Evolutionary conservation across 352 stramenopile genomes (phyloP), one percentile per base, ranked within the genome.

Genomic region (Pythium dissimile): DNA sequence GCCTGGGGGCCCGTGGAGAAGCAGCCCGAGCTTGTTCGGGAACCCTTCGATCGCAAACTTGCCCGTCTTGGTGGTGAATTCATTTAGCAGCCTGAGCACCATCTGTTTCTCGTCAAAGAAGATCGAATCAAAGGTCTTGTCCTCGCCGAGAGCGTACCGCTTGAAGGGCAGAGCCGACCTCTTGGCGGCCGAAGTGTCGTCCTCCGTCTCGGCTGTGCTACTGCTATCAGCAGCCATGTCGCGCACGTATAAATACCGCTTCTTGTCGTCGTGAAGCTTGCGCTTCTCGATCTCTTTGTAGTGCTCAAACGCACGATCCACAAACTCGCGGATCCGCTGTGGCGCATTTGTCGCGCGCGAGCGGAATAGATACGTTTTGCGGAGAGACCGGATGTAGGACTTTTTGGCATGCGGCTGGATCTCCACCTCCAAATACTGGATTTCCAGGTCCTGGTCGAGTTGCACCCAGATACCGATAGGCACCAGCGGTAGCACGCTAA

Each of bases 1-100:
- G 20, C 90, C 89, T 9, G 89, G 90, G 13, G 84, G 84, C 0
- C 89, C 92, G 46, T 97, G 79, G 1, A 98, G 70, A 28, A 98
- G 63, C 5, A 97, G 80, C 0, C 69, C 87, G 27, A 84, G 79
- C 66, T 97, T 97, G 74, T 97, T 86, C 10, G 89, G 91, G 34
- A 94, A 96, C 9, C 88, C 88, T 31, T 73, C 67, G 71, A 97
- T 94, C 6, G 72, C 72, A 54, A 95, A 97, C 67, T 94, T 95
- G 38, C 86, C 88, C 2, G 34, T 71, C 51, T 67, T 78, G 46
- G 53, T 75, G 31, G 65, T 59, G 55, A 96, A 97, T 54, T 92
- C 80, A 52, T 92, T 64, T 1, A 97, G 71, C 3, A 94, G 59
- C 37, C 82, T 54, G 24, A 96, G 27, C 24, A 96, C 62, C 23